Conservation (phyloP, 2,329 filamentous ascomycete genomes). For the Verticillium klebahnii region DNA sequence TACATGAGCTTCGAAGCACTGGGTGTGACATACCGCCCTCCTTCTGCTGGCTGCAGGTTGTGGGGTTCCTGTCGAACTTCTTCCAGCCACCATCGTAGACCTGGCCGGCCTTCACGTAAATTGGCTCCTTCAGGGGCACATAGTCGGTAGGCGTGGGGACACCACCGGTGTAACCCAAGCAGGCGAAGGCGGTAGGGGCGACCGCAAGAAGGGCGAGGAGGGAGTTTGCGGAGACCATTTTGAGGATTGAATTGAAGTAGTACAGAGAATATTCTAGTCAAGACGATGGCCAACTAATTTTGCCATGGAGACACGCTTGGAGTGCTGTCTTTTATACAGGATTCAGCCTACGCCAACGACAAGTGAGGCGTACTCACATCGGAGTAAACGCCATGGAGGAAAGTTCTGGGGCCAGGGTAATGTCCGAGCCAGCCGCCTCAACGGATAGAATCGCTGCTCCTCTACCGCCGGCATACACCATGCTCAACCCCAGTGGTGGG, state of each 20-base stretch:
- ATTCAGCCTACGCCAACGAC: not conserved
- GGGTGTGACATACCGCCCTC: constrained; percentile 25
- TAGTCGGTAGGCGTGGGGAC: constrained; percentile 21
- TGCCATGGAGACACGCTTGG: not conserved
- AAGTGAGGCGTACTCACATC: not conserved
- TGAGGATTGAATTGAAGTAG: not conserved
- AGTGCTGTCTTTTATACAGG: not conserved
- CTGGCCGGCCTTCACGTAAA: constrained; percentile 20
- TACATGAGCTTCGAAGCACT: not conserved
- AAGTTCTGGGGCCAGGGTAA: not conserved
- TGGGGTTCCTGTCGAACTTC: constrained; percentile 27
- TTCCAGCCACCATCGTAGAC: constrained; percentile 24
- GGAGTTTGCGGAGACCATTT: not conserved
- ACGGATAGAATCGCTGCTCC: not conserved
- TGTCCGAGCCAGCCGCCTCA: not conserved
- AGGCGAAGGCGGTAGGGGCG: constrained; percentile 13
- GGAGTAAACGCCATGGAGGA: not conserved
- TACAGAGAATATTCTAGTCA: not conserved
- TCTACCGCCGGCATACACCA: not conserved
- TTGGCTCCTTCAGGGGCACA: constrained; percentile 22
- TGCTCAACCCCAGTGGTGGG: not conserved
- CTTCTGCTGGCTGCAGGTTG: constrained; percentile 31
- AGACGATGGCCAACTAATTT: not conserved
- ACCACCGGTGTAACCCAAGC: constrained; percentile 21
- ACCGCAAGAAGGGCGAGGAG: not conserved